Evolutionary conservation across 331 rosid species (phyloP), one percentile per base, ranked within the genome.

Genomic region (Pyracantha coccinea): DNA sequence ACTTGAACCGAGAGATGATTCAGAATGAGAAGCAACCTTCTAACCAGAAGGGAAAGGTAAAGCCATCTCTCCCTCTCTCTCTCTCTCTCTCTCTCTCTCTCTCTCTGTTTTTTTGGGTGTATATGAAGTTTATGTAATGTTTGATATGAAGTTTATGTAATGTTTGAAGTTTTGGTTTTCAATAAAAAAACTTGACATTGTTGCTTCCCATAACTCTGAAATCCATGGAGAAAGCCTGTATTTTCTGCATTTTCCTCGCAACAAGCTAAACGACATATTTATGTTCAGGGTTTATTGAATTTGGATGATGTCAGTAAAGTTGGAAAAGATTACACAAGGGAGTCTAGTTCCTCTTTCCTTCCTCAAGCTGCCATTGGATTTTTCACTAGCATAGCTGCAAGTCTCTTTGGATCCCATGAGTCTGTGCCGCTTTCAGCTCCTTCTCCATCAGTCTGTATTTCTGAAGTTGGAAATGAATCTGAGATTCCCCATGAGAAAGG

Each of bases 291-390:
- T 66, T 73, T 79, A 79, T 77, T 75, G 61, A 81, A 81, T 66
- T 79, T 54, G 64, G 77, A 77, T 61, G 70, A 65, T 59, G 81
- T n/a, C n/a, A n/a, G n/a, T n/a, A n/a, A n/a, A n/a, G n/a, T 77
- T 61, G 78, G 78, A 72, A 79, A 74, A 72, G 85, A 75, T 29
- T 75, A 77, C 77, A 60, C 80, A 29, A 83, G 91, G 82, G 93
- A 89, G 81, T 74, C 83, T 78, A 75, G 85, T 77, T 81, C 87
- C 69, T 90, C 79, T 81, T 83, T 83, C 81, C 77, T 95, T 84
- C 82, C 97, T 66, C 96, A 65, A 81, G 93, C 90, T 21, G 91
- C 91, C 82, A 57, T 92, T 60, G 90, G 85, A 79, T 86, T 90
- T 75, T 84, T 95, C 85, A 84, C 88, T 24, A 86, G 77, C 83